Evolutionary conservation across 1,284 basidiomycete species (phyloP), one percentile per base, ranked within the genome.

Genomic region (Leccinum pachyderme): DNA sequence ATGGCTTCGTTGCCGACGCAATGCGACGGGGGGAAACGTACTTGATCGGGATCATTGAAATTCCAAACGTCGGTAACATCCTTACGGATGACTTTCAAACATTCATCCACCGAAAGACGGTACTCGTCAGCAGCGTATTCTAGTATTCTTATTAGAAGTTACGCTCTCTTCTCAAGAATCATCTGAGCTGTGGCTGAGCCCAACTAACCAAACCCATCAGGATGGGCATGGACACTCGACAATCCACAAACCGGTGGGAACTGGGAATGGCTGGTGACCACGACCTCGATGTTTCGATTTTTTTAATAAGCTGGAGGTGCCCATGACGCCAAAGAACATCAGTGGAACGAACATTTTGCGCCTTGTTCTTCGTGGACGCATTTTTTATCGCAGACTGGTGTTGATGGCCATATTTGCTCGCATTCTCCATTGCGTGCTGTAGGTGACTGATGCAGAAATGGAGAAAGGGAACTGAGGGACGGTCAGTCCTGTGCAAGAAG

Each of bases 21-120:
- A 44, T 12, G 13, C 3, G 13, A 33, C 4, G 29, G 9, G 29
- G 31, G n/a, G 2, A 27, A 31, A 5, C 62, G 5, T 54, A 65
- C 71, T 7, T 59, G 4, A 8, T 58, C 47, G 1, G 63, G 64
- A 51, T 72, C 71, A 22, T 55, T 24, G 31, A 72, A 63, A 52
- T 72, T 69, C 70, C 70, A 72, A 4, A 66, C 57, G 4, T 51
- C 31, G 15, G 65, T 46, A 22, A 72, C 62, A 15, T 72, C 67
- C 4, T 50, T 27, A 15, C 58, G 69, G 32, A 72, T 56, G 2
- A 62, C 52, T 12, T 59, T 12, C 47, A 73, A 39, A 41, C 69
- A 72, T 9, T 55, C 48, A 11, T 52, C 46, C 33, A 49, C 59
- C 44, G 39, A 52, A 73, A 65, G 24, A 62, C 39, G 2, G 59